A percentile compares a stretch with the other conserved stretches of the same genome.
Evolutionary conservation across 148 eudicot species (phyloP).

Genomic region (Rhododendron simsii): DNA sequence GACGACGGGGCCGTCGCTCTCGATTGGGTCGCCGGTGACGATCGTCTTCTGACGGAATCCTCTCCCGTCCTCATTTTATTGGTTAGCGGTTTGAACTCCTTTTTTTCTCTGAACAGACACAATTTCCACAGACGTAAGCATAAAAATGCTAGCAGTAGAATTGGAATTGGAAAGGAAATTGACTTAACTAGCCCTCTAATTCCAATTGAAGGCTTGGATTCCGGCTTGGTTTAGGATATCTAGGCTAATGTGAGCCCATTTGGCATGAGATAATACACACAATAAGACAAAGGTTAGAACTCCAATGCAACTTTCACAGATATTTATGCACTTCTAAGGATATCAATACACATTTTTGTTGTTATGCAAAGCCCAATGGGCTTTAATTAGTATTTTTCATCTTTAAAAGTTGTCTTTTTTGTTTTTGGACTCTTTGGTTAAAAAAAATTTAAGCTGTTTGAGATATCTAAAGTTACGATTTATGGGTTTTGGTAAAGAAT

Average conservation of each 20-base stretch:
- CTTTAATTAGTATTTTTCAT: no score
- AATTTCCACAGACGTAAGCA: neutral
- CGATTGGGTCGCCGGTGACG: slow-evolving; percentile 91
- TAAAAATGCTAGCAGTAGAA: neutral
- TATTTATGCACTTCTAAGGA: no score
- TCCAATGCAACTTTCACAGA: no score
- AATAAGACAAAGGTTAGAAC: no score
- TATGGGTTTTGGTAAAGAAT: neutral
- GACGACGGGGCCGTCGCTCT: slow-evolving; percentile 77
- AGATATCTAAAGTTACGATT: neutral
- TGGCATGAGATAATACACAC: no score
- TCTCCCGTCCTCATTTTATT: slow-evolving; percentile 72
- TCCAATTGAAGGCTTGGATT: neutral
- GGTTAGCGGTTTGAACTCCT: slow-evolving; percentile 26
- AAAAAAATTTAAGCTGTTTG: neutral
- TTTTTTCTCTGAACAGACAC: neutral
- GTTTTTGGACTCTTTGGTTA: neutral
- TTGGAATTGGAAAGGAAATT: neutral
- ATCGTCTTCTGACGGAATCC: slow-evolving; percentile 28
- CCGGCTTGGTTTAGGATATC: neutral
- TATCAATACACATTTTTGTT: no score
- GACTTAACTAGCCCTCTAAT: neutral
- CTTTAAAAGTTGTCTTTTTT: neutral
- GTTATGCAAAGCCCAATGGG: no score
- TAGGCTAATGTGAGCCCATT: no score